These are phyloP conservation scores for Coemansia sp. DNA, from an alignment of 192 early-diverging fungal species.

Conservation along the genomic window DNA sequence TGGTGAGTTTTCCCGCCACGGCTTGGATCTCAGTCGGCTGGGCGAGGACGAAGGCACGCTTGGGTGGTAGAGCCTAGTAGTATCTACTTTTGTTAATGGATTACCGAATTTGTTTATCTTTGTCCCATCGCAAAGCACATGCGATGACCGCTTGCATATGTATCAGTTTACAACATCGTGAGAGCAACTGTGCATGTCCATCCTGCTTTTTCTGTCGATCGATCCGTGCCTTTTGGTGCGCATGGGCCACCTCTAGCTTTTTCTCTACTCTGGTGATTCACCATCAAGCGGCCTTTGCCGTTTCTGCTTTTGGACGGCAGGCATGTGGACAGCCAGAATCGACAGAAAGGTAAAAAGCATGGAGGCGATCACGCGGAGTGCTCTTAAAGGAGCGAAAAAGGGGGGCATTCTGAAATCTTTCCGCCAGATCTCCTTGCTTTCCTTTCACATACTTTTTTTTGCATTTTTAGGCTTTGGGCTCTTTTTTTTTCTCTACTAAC, in stretches of 20 bases:
- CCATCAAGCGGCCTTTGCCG: neutral
- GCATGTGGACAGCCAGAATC: neutral
- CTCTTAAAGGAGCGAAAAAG: neutral
- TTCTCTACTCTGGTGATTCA: neutral
- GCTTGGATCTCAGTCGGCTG: conserved; percentile 29
- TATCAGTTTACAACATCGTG: neutral
- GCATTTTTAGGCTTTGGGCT: neutral
- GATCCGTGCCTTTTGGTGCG: neutral
- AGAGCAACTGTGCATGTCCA: neutral
- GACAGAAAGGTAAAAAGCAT: neutral
- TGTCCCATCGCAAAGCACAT: neutral
- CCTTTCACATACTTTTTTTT: neutral
- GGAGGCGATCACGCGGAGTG: neutral
- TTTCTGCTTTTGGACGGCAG: neutral
- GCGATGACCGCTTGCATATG: neutral
- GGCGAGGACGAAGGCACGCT: conserved; percentile 17
- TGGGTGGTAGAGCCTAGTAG: conserved; percentile 10
- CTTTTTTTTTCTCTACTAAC: neutral
- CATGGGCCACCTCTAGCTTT: neutral
- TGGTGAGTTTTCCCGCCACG: conserved; percentile 27
- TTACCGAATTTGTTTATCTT: neutral
- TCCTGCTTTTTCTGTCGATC: neutral
- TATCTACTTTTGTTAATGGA: neutral
- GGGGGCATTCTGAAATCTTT: neutral
- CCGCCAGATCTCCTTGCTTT: neutral